These are phyloP conservation scores for Suillus ampliporus DNA, from an alignment of 768 basidiomycete species.

Conservation along the genomic window DNA sequence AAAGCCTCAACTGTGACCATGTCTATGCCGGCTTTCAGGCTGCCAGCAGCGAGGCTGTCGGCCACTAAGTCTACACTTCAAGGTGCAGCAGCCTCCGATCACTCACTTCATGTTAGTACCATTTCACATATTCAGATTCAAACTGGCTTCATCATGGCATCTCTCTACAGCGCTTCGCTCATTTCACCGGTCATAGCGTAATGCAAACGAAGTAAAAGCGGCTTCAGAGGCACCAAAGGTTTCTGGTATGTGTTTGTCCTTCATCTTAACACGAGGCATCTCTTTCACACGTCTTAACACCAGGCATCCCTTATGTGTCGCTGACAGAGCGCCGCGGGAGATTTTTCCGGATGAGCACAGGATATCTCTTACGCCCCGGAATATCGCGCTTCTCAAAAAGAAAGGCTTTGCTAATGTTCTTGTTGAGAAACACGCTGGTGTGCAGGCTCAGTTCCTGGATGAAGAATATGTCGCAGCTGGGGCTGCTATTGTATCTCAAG, in stretches of 20 bases:
- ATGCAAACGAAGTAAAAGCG: constrained; percentile 23
- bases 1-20: constrained; percentile 33
- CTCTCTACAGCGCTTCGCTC: constrained; percentile 32
- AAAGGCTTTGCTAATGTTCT: constrained; percentile 81
- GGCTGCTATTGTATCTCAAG: constrained; percentile 74
- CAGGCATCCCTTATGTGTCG: constrained; percentile 69
- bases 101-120: constrained; percentile 28
- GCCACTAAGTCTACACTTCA: constrained; percentile 20
- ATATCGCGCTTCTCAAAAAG: constrained; percentile 74
- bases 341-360: constrained; percentile 79
- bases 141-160: neutral
- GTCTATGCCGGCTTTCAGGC: constrained; percentile 37
- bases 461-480: constrained; percentile 81
- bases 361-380: constrained; percentile 83
- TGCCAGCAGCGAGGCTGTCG: constrained; percentile 32
- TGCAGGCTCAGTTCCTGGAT: constrained; percentile 78
- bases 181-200: constrained; percentile 36
- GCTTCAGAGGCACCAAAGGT: constrained; percentile 25
- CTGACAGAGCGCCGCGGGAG: constrained; percentile 78
- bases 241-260: constrained; percentile 27
- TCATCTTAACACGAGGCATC: neutral
- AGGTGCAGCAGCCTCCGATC: constrained; percentile 22
- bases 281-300: constrained; percentile 9
- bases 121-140: neutral
- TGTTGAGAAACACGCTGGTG: constrained; percentile 74